Evolutionary conservation across 1,284 basidiomycete genomes (phyloP), one percentile per base, ranked within the genome.

Genomic region (Cutaneotrichosporon sp.): DNA sequence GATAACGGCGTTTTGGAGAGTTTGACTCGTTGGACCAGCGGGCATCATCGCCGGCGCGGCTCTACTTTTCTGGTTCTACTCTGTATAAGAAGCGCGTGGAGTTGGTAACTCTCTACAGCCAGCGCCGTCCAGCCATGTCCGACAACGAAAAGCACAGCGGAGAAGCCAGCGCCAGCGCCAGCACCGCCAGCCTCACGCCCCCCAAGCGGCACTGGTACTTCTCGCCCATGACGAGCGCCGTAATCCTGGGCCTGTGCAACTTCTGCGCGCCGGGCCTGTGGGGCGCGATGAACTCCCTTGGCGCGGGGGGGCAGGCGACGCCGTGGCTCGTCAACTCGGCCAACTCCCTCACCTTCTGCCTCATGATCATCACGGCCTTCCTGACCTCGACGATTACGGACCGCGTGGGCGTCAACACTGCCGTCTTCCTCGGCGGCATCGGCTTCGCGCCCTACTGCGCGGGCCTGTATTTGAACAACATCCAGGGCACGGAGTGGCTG

Each of bases 271-370:
- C 73, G 1, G 73, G 73, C 8, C 72, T 70, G 13, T 79, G 77
- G 76, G 75, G 71, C 7, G 78, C 78, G 6, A 78, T 75, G 73
- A 69, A 69, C 18, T 58, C 69, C 1, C 64, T 73, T 18, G 78
- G 78, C 1, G 78, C 73, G 0, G 78, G 78, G 18, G 78, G 78
- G 3, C 54, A 60, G 16, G 64, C 69, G 33, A 56, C 65, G 5
- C 72, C 72, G 0, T 69, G 50, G 24, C 68, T 73, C 13, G 75
- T 78, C 53, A 78, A 79, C 38, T 70, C 72, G 3, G 73, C 72
- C 58, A 78, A 77, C 61, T 62, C 71, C 1, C 62, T 75, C n/a
- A 77, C 75, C 0, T 80, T 78, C 62, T 67, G 63, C 0, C 60
- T 72, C 20, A 72, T 72, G 71, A 67, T 71, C 25, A 11, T 70